A percentile compares a stretch with the other conserved stretches of the same genome.
Evolutionary conservation across 129 eudicot genomes (phyloP).

Genomic region (Ambrosia artemisiifolia): DNA sequence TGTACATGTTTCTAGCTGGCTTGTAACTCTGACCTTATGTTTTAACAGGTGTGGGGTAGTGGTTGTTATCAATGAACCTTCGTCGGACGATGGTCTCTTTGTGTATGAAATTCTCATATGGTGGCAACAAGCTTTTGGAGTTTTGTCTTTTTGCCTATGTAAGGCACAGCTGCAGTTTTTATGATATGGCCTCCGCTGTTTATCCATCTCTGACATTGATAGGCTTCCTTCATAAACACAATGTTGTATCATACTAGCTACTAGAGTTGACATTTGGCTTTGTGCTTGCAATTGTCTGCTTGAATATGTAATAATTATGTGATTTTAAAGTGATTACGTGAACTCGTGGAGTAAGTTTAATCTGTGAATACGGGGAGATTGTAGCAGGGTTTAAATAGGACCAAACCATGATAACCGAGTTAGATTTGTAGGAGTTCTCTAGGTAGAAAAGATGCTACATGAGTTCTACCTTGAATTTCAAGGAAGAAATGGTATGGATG

Average conservation of each 20-base stretch:
- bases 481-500: not conserved
- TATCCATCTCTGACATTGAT: conserved; percentile 7
- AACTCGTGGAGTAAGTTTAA: not conserved
- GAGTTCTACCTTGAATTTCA: not conserved
- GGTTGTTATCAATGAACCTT: conserved; percentile 13
- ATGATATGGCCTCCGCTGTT: conserved; percentile 6
- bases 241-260: not conserved
- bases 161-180: conserved; percentile 12
- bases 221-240: conserved; percentile 7
- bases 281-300: not conserved
- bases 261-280: conserved; percentile 2
- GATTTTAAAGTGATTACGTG: not conserved
- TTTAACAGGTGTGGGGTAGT: conserved; percentile 11
- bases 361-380: not conserved
- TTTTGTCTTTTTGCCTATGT: conserved; percentile 2
- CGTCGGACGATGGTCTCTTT: conserved; percentile 15
- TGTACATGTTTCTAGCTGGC: not conserved
- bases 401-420: not conserved
- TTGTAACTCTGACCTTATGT: not conserved
- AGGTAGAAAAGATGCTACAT: not conserved
- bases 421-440: not conserved
- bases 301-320: not conserved
- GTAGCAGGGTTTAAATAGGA: not conserved
- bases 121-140: not conserved
- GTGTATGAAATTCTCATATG: conserved; percentile 15